phyloP scores from a whole-genome alignment of 352 stramenopile species.

The Phytophthora foliorum region DNA sequence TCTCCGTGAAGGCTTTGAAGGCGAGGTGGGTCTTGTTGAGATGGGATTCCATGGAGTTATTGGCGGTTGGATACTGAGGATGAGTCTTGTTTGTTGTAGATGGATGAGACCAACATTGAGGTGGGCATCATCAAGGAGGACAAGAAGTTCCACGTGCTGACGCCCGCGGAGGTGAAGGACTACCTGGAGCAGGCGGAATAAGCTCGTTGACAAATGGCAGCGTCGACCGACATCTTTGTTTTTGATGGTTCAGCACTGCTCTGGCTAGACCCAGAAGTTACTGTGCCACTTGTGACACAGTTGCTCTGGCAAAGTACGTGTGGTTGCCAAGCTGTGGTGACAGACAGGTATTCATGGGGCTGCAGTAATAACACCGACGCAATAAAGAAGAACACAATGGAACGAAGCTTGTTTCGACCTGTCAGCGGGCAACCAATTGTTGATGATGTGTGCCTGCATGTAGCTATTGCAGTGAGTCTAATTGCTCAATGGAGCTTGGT shows the following conservation, averaged over 20 bases:
- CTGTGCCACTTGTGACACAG: background rate
- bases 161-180: constrained; percentile 98
- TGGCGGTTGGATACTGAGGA: background rate
- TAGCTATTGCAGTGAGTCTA: constrained; percentile 23
- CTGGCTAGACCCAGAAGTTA: constrained; percentile 6
- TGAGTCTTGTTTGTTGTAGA: constrained; percentile 71
- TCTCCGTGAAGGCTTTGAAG: constrained; percentile 99
- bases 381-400: constrained; percentile 36
- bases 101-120: constrained; percentile 99
- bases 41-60: constrained; percentile 1
- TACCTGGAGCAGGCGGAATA: constrained; percentile 99
- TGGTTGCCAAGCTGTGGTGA: constrained; percentile 13
- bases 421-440: constrained; percentile 1
- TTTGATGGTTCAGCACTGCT: constrained; percentile 12
- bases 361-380: constrained; percentile 37
- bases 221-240: constrained; percentile 29
- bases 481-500: constrained; percentile 46
- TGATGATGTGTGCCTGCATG: constrained; percentile 14
- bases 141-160: constrained; percentile 98
- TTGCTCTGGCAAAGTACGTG: constrained; percentile 11
- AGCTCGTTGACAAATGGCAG: constrained; percentile 32
- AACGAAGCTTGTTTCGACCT: constrained; percentile 14
- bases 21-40: constrained; percentile 64
- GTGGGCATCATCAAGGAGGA: constrained; percentile 97
- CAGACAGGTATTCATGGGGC: constrained; percentile 13